phyloP scores from a whole-genome alignment of 768 basidiomycete genomes.

The Hypsizygus marmoreus region DNA sequence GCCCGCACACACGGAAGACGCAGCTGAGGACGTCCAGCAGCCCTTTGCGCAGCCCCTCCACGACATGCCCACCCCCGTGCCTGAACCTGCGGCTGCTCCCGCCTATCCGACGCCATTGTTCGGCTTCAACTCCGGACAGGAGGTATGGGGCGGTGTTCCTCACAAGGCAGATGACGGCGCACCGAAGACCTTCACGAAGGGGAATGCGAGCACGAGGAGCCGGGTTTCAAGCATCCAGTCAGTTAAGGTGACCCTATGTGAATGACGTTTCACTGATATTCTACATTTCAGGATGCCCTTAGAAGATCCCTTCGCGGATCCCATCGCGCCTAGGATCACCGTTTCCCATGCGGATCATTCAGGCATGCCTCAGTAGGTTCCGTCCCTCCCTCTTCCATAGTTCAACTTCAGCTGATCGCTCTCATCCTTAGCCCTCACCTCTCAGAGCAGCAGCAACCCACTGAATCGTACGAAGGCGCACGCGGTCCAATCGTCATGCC shows the following conservation, averaged over 20 bases:
- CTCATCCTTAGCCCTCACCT: conserved; percentile 19
- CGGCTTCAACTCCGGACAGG: conserved; percentile 12
- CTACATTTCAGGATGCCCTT: conserved; percentile 16
- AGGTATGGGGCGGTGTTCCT: conserved; percentile 20
- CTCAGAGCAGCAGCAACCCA: conserved; percentile 20
- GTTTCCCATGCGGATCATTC: conserved; percentile 18
- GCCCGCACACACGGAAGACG: too few species aligned
- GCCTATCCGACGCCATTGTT: conserved; percentile 12
- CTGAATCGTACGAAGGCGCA: conserved; percentile 23
- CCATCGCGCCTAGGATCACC: conserved; percentile 27
- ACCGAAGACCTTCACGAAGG: conserved; percentile 7
- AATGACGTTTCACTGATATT: background rate
- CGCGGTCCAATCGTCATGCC: conserved; percentile 40
- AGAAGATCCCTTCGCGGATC: conserved; percentile 37
- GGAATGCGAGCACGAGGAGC: conserved; percentile 10
- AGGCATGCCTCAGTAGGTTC: conserved; percentile 34
- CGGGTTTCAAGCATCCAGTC: conserved; percentile 17
- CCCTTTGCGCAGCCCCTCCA: background rate
- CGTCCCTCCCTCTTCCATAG: background rate
- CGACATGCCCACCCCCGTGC: conserved; percentile 1
- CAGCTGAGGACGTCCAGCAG: too few species aligned
- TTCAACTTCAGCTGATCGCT: background rate
- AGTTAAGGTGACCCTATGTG: background rate
- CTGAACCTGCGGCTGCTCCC: conserved; percentile 7
- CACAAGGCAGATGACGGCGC: conserved; percentile 3